A percentile compares a stretch with the other conserved stretches of the same genome.
Conservation (phyloP, 1,284 basidiomycete genomes). For the Meripilus lineatus region DNA sequence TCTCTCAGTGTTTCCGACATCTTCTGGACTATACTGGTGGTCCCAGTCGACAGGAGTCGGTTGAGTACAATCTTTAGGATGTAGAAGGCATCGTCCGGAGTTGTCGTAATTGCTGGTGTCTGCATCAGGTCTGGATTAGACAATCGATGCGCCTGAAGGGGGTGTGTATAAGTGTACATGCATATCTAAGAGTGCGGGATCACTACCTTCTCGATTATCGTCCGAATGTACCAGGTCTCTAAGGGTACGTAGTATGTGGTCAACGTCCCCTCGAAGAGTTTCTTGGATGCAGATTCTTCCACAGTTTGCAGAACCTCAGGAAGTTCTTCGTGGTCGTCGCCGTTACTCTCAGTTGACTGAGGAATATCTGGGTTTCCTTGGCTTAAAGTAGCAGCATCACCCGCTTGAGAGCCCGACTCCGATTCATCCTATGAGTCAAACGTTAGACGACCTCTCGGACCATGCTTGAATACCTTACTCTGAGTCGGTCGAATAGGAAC, state of each 20-base stretch:
- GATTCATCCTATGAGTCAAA: not conserved
- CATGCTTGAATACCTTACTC: constrained; percentile 31
- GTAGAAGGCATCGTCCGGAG: constrained; percentile 93
- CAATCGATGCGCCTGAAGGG: constrained; percentile 60
- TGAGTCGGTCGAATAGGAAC: constrained; percentile 75
- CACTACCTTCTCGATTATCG: constrained; percentile 79
- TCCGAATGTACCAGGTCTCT: constrained; percentile 91
- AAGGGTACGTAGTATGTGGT: constrained; percentile 80
- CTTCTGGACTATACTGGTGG: constrained; percentile 49
- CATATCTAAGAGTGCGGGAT: not conserved
- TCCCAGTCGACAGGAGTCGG: constrained; percentile 73
- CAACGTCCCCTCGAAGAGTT: constrained; percentile 67
- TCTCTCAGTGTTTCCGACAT: constrained; percentile 63
- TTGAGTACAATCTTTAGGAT: constrained; percentile 81
- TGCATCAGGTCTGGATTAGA: constrained; percentile 68
- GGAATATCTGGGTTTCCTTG: too few species aligned
- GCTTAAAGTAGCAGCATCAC: too few species aligned
- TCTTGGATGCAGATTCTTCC: constrained; percentile 52
- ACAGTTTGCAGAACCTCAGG: constrained; percentile 29
- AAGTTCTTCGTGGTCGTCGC: not conserved
- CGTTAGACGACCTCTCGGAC: not conserved
- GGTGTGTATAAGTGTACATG: constrained; percentile 7
- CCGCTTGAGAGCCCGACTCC: too few species aligned
- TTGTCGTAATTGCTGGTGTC: constrained; percentile 56
- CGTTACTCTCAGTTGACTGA: not conserved